Base-by-base conservation (phyloP, 2,329 filamentous ascomycete species). In the Fusarium sp. region DNA sequence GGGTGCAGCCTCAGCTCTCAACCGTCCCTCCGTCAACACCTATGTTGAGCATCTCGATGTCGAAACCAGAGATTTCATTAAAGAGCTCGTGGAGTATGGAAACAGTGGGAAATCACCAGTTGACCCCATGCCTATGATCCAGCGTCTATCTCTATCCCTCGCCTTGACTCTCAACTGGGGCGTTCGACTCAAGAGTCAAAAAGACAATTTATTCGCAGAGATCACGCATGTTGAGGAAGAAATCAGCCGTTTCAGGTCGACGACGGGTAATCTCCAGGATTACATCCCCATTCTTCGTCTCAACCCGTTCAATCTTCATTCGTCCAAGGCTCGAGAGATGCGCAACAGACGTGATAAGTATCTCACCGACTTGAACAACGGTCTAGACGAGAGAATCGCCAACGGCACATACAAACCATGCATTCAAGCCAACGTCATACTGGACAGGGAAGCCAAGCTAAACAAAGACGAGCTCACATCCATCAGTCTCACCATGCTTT, bases 71-170 rank as follows among this genome's bases (percentile, higher is more conserved):
- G 85, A 87, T 52, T 91, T 91, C 53, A 79, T 91, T 48, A 82
- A 83, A 44, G 89, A 91, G 61, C 82, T 89, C 1, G 80, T 86
- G 58, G 81, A 83, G 20, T 86, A 89, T 62, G 89, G 89, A 5
- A 78, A 84, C 8, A 82, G 80, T 2, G 89, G 89, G 1, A 77
- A 77, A 1, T 78, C 78, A 3, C 81, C 86, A 0, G 83, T 90
- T 0, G 87, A 91, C 56, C 88, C 89, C 0, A 88, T 90, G 86
- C 87, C 88, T 1, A 88, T 90, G 84, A 90, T 91, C 45, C 89
- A 90, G 70, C 84, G 89, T 0, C 81, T 91, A 0, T 86, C 83
- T 14, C 77, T 91, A 5, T 89, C 85, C n/a, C 79, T 91, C 5
- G 84, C 87, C 0, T 75, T 91, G 26, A 91, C 89, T 0, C 78